phyloP scores from a whole-genome alignment of 2,329 filamentous ascomycete genomes.

The Didymella keratinophila region DNA sequence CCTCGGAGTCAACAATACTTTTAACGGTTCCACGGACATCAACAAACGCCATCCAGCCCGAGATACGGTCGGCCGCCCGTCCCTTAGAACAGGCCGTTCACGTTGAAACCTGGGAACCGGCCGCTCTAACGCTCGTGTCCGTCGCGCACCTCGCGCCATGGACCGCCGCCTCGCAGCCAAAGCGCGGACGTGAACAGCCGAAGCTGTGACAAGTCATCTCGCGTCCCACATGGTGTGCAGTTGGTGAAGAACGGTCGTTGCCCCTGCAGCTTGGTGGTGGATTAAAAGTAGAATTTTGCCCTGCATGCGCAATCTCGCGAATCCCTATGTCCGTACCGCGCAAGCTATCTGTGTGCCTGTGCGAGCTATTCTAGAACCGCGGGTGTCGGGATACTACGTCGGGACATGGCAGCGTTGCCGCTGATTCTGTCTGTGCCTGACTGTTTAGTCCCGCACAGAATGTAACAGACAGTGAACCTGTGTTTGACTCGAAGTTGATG shows the following conservation, averaged over 20 bases:
- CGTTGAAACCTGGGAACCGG: conserved; percentile 14
- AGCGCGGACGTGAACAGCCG: conserved; percentile 4
- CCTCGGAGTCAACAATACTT: conserved; percentile 7
- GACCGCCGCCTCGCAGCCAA: neutral
- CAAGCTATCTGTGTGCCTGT: neutral
- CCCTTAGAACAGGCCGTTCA: conserved; percentile 2
- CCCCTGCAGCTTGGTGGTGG: conserved; percentile 13
- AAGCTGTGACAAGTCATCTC: conserved; percentile 10
- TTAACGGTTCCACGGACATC: neutral
- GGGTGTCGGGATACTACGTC: conserved; percentile 5
- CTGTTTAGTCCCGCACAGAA: neutral
- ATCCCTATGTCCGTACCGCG: neutral
- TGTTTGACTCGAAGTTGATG: neutral
- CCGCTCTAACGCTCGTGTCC: conserved; percentile 16
- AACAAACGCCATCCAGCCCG: conserved; percentile 7
- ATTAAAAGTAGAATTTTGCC: conserved; percentile 7
- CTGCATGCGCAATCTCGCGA: conserved; percentile 14
- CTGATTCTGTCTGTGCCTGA: neutral
- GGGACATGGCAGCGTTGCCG: conserved; percentile 1
- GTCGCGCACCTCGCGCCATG: conserved; percentile 3
- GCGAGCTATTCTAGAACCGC: conserved; percentile 15
- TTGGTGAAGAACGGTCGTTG: conserved; percentile 5
- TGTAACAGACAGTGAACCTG: neutral
- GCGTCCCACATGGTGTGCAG: conserved; percentile 14
- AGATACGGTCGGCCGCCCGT: conserved; percentile 1